Percentiles rank a stretch among this genome's conserved stretches.
Evolutionary conservation across 768 basidiomycete species (phyloP).

Genomic region (Leucocoprinus leucothites): DNA sequence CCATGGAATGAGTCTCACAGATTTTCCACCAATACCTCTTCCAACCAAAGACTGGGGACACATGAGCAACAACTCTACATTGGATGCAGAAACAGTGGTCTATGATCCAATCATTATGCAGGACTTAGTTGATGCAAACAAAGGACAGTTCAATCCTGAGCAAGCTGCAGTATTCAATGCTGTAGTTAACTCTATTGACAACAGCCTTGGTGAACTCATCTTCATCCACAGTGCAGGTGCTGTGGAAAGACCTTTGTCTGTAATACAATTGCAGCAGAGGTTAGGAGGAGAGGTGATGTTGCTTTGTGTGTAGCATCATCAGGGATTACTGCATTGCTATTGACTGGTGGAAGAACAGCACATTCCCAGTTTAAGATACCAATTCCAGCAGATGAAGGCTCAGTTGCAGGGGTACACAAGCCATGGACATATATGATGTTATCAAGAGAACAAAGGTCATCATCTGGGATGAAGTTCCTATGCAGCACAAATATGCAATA

Average conservation of each 20-base stretch:
- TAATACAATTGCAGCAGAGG: background rate
- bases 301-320: background rate
- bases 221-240: background rate
- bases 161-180: slow-evolving; percentile 28
- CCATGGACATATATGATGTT: background rate
- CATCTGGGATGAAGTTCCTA: slow-evolving; percentile 1
- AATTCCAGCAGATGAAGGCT: background rate
- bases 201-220: background rate
- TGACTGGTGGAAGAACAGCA: background rate
- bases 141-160: slow-evolving; percentile 20
- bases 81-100: slow-evolving; percentile 34
- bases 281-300: background rate
- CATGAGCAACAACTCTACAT: slow-evolving; percentile 20
- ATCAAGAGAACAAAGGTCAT: background rate
- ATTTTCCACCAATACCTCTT: slow-evolving; percentile 31
- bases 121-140: background rate
- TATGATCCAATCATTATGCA: slow-evolving; percentile 15
- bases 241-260: background rate
- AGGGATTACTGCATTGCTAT: background rate
- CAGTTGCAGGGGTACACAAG: no score
- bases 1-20: slow-evolving; percentile 18
- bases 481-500: background rate
- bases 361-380: background rate
- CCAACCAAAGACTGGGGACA: slow-evolving; percentile 23
- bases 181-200: slow-evolving; percentile 15